Conservation (phyloP, 2,329 filamentous ascomycete genomes). For the Cladosporium cucumerinum region DNA sequence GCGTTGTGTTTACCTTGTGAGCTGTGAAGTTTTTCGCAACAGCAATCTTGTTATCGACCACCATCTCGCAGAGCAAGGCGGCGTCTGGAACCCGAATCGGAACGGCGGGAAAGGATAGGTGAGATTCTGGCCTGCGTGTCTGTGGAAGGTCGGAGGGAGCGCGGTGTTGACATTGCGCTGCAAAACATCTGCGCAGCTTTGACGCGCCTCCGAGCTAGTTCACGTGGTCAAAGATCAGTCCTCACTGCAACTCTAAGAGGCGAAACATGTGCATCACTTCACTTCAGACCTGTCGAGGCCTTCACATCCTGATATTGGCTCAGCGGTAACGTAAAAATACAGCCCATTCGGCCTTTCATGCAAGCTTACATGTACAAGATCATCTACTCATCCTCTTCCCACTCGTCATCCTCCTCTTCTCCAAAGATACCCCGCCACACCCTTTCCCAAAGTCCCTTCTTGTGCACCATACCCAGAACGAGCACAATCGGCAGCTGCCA, state of each 20-base stretch:
- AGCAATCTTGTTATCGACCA: not conserved
- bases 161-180: too few relatives aligned
- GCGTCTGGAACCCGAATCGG: not conserved
- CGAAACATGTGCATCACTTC: not conserved
- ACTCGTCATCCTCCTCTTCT: constrained; percentile 53
- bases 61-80: not conserved
- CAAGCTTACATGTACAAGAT: constrained; percentile 9
- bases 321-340: not conserved
- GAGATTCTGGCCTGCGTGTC: too few relatives aligned
- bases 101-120: too few relatives aligned
- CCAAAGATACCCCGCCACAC: constrained; percentile 67
- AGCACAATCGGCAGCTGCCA: constrained; percentile 91
- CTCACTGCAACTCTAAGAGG: not conserved
- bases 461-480: constrained; percentile 85
- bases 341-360: not conserved
- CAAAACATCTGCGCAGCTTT: too few relatives aligned
- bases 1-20: not conserved
- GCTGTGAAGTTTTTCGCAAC: not conserved
- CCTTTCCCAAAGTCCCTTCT: constrained; percentile 85
- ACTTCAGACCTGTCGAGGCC: not conserved
- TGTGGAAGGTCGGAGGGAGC: too few relatives aligned
- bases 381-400: constrained; percentile 50
- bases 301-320: not conserved
- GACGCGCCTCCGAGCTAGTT: too few relatives aligned
- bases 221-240: not conserved